Percentiles rank a stretch among this genome's conserved stretches.
These are phyloP conservation scores for Komagataella pastoris DNA, from an alignment of 805 yeast genomes.

Conservation along the genomic window DNA sequence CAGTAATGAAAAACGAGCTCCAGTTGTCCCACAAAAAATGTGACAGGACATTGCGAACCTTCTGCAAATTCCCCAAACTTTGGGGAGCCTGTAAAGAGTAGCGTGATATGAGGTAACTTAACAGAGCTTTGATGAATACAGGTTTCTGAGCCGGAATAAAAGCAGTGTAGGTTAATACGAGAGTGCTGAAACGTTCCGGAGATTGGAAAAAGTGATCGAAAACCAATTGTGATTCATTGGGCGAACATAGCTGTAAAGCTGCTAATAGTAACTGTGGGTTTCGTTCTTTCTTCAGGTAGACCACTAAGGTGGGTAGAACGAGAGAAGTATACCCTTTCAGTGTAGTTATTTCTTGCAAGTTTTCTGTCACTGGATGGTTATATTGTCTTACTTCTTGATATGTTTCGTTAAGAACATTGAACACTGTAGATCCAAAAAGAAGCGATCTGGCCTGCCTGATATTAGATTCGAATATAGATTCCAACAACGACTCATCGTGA, in stretches of 20 bases:
- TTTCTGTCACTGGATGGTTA: neutral
- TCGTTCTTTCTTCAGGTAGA: neutral
- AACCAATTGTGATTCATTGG: neutral
- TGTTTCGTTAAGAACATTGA: neutral
- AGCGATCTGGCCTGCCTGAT: neutral
- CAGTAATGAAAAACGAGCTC: neutral
- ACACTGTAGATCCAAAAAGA: neutral
- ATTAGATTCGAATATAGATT: neutral
- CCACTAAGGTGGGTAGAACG: neutral
- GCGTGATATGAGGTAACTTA: neutral
- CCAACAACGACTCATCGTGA: neutral
- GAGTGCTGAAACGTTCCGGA: neutral
- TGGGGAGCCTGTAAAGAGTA: neutral
- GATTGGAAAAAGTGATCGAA: neutral
- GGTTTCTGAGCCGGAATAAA: neutral
- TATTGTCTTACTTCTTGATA: neutral
- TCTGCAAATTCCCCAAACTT: neutral
- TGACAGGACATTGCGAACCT: neutral
- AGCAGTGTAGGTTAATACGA: neutral
- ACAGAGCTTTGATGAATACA: neutral
- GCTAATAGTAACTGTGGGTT: neutral
- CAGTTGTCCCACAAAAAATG: neutral
- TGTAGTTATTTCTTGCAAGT: neutral
- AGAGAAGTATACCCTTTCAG: neutral
- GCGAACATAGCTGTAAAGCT: neutral